These are phyloP conservation scores for Vitis hybrid DNA, from an alignment of 177 flowering plant species.

Conservation along the genomic window DNA sequence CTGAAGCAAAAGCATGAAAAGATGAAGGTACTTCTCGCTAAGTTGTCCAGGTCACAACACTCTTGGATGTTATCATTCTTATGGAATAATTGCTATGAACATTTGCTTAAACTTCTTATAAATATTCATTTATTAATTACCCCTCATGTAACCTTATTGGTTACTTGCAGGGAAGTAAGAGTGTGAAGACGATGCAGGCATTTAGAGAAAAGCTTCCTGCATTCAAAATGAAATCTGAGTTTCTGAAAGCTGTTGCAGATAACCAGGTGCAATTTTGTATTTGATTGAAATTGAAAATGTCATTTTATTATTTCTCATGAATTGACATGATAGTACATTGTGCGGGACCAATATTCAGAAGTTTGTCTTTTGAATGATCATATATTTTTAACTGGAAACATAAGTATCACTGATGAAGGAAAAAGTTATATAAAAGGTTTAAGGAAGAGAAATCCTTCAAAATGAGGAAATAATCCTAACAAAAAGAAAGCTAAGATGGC, in stretches of 20 bases:
- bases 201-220: constrained; percentile 92
- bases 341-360: background rate
- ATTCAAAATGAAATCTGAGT: constrained; percentile 68
- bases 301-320: background rate
- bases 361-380: background rate
- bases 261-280: constrained; percentile 64
- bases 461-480: too few relatives aligned
- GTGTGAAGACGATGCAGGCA: constrained; percentile 55
- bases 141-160: background rate
- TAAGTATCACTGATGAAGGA: too few relatives aligned
- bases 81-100: background rate
- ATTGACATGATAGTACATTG: background rate
- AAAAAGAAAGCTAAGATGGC: too few relatives aligned
- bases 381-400: too few relatives aligned
- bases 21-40: constrained; percentile 41
- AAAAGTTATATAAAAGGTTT: too few relatives aligned
- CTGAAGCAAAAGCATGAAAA: constrained; percentile 70
- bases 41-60: background rate
- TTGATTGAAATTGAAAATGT: background rate
- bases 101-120: background rate
- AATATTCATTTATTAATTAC: too few relatives aligned
- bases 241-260: constrained; percentile 73
- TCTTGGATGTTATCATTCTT: background rate
- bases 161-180: constrained; percentile 50
- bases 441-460: too few relatives aligned